phyloP scores from a whole-genome alignment of 2,329 filamentous ascomycete species.

The Neopestalotiopsis sp. region DNA sequence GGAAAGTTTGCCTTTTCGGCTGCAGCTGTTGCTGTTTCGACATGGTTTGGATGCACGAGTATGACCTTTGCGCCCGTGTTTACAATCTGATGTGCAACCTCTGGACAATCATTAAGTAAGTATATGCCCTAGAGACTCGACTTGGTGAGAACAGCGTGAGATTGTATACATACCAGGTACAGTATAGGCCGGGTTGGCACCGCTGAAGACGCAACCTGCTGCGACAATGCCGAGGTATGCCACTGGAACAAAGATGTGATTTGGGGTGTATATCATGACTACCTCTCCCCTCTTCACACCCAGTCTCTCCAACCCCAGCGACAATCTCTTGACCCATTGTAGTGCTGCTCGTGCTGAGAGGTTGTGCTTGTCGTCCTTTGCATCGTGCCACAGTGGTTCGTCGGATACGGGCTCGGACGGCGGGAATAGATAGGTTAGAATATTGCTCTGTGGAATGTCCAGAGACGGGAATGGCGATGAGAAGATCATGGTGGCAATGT shows the following conservation, averaged over 20 bases:
- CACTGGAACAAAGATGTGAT: slow-evolving; percentile 60
- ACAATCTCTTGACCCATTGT: slow-evolving; percentile 57
- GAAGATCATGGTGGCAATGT: slow-evolving; percentile 42
- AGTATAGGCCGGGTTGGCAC: slow-evolving; percentile 58
- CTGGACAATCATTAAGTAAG: slow-evolving; percentile 30
- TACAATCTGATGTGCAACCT: slow-evolving; percentile 56
- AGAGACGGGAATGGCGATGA: slow-evolving; percentile 47
- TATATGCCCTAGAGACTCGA: background rate
- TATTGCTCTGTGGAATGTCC: slow-evolving; percentile 50
- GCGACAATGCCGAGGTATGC: slow-evolving; percentile 60
- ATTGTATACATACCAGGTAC: slow-evolving; percentile 42
- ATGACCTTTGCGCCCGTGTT: slow-evolving; percentile 55
- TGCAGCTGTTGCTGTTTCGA: slow-evolving; percentile 50
- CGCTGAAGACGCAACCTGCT: slow-evolving; percentile 57
- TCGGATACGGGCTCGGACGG: slow-evolving; percentile 38
- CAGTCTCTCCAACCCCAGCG: slow-evolving; percentile 49
- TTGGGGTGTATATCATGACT: slow-evolving; percentile 58
- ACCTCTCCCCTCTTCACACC: slow-evolving; percentile 54
- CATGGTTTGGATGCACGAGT: slow-evolving; percentile 52
- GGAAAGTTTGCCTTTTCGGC: slow-evolving; percentile 40
- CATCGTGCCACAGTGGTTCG: slow-evolving; percentile 59
- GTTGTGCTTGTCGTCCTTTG: slow-evolving; percentile 45
- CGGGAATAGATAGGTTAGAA: slow-evolving; percentile 43
- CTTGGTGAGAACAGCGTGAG: background rate
- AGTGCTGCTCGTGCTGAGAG: slow-evolving; percentile 54